Percentiles rank a stretch among this genome's conserved stretches.
Conservation (phyloP, 2,329 filamentous ascomycete genomes). For the Amesomyces nigricolor region DNA sequence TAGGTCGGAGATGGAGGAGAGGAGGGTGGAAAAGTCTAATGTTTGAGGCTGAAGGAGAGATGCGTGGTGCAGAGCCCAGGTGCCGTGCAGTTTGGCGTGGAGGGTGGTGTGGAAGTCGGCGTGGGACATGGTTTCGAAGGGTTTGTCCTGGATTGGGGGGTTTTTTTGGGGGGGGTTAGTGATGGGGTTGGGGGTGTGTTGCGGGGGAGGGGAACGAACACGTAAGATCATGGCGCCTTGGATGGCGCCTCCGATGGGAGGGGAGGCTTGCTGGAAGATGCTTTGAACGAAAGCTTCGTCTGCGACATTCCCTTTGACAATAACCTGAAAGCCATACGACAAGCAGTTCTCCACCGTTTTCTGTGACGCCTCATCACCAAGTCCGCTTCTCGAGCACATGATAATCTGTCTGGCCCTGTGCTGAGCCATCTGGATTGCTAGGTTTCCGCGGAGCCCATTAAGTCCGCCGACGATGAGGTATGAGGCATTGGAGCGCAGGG, state of each 20-base stretch:
- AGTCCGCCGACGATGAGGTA: conserved; percentile 38
- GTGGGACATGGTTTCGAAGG: conserved; percentile 29
- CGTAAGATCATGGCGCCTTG: conserved; percentile 32
- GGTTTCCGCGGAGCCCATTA: conserved; percentile 32
- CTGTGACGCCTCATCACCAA: conserved; percentile 27
- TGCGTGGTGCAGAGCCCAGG: conserved; percentile 35
- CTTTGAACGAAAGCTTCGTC: conserved; percentile 12
- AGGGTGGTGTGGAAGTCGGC: conserved; percentile 29
- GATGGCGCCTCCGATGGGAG: conserved; percentile 19
- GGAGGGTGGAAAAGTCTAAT: conserved; percentile 36
- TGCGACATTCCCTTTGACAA: conserved; percentile 21
- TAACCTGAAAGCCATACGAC: conserved; percentile 21
- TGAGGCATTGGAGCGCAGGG: conserved; percentile 23
- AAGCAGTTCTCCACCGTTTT: conserved; percentile 19
- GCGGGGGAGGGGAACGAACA: not conserved
- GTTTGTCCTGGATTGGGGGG: conserved; percentile 20
- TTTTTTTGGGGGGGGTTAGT: not conserved
- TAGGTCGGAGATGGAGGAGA: conserved; percentile 33
- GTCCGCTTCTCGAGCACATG: conserved; percentile 29
- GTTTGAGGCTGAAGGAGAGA: conserved; percentile 12
- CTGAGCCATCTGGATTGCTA: conserved; percentile 31
- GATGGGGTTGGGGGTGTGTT: too few species aligned
- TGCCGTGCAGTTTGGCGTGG: conserved; percentile 34
- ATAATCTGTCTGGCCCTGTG: conserved; percentile 33
- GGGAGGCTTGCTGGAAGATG: conserved; percentile 7